Percentiles rank a stretch among this genome's conserved stretches.
These are phyloP conservation scores for Tylopilus subfusipes DNA, from an alignment of 768 basidiomycete genomes.

Conservation along the genomic window DNA sequence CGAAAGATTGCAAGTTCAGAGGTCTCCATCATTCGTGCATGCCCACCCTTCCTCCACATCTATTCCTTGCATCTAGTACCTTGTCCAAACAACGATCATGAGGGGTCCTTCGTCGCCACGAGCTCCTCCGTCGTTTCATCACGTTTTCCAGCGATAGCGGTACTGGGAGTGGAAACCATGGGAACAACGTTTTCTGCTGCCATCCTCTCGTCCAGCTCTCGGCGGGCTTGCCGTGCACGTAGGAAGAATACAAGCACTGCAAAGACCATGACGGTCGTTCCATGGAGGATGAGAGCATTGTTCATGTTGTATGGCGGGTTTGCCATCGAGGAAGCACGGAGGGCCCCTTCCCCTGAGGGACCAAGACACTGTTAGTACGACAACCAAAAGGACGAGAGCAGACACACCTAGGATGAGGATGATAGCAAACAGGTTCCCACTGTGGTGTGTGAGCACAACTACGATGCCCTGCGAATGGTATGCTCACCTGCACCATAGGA, in stretches of 20 bases:
- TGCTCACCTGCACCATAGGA: conserved; percentile 72
- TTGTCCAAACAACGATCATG: not conserved
- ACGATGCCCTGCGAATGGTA: not conserved
- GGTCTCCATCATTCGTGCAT: not conserved
- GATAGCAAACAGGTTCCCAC: conserved; percentile 62
- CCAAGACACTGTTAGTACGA: not conserved
- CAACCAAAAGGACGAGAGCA: not conserved
- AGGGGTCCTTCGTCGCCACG: not conserved
- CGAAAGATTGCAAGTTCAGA: not conserved
- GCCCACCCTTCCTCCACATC: not conserved
- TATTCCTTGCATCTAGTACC: not conserved
- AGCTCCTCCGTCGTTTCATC: not conserved
- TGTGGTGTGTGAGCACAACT: conserved; percentile 24
- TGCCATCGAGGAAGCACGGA: conserved; percentile 59
- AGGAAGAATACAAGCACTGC: conserved; percentile 47
- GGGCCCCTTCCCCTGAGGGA: conserved; percentile 55
- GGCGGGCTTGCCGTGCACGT: conserved; percentile 58
- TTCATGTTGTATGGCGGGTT: conserved; percentile 74
- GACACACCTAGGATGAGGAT: conserved; percentile 59
- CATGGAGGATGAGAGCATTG: conserved; percentile 64
- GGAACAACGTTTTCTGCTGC: not conserved
- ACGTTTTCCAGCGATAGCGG: not conserved
- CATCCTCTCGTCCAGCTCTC: conserved; percentile 59
- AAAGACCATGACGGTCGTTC: conserved; percentile 41
- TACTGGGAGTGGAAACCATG: not conserved